Conservation (phyloP, 2,329 filamentous ascomycete genomes). For the Colletotrichum tofieldiae region DNA sequence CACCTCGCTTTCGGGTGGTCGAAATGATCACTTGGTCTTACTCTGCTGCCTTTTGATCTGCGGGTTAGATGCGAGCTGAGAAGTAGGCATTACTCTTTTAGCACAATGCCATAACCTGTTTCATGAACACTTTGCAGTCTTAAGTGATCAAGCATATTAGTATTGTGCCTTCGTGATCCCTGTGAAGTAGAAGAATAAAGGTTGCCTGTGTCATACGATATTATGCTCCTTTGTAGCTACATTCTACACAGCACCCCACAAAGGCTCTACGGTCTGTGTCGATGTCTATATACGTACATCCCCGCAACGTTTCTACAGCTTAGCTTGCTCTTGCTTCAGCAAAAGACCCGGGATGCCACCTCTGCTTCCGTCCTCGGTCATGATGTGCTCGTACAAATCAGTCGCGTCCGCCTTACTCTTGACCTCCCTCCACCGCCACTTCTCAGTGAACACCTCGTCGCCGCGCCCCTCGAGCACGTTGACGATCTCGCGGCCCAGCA, state of each 20-base stretch:
- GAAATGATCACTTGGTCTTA: constrained; percentile 30
- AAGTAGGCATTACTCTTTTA: constrained; percentile 4
- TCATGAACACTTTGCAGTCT: neutral
- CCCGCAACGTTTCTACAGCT: constrained; percentile 8
- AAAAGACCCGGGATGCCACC: constrained; percentile 64
- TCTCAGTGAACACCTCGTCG: constrained; percentile 66
- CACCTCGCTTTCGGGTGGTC: neutral
- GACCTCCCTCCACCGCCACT: constrained; percentile 77
- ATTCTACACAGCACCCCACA: too few species aligned
- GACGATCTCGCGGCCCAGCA: constrained; percentile 74
- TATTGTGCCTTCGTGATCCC: neutral
- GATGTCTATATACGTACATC: neutral
- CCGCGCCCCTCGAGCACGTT: constrained; percentile 67
- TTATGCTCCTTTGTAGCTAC: neutral
- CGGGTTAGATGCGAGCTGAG: constrained; percentile 25
- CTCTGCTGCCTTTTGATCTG: constrained; percentile 13
- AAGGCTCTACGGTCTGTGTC: neutral
- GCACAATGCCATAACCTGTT: constrained; percentile 30
- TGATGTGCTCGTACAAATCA: constrained; percentile 55
- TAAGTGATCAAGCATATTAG: neutral
- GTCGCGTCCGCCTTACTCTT: constrained; percentile 55
- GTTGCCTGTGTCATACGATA: neutral
- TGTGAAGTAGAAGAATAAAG: too few species aligned
- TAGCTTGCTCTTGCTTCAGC: constrained; percentile 60
- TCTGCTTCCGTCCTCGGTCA: constrained; percentile 69